Evolutionary conservation across 1,139 yeast genomes (phyloP).

Genomic region (Lodderomyces margitis): DNA sequence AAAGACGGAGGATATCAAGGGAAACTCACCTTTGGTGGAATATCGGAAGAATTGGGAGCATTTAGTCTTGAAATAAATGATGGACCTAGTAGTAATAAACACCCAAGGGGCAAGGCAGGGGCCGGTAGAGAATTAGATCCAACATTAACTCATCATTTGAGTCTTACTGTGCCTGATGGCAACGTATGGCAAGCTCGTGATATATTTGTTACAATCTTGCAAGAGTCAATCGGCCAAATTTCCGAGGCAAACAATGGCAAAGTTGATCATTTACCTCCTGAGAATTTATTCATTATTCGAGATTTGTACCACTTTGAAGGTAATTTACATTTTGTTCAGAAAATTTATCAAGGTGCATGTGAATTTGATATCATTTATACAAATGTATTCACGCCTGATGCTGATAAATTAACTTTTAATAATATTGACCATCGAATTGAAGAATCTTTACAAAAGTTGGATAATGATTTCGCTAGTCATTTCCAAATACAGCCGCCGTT

Average conservation of each 20-base stretch:
- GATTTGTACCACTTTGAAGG: slow-evolving; percentile 66
- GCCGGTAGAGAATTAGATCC: slow-evolving; percentile 46
- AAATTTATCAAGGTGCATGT: slow-evolving; percentile 69
- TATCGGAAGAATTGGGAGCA: slow-evolving; percentile 52
- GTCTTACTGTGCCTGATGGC: slow-evolving; percentile 70
- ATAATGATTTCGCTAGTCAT: slow-evolving; percentile 51
- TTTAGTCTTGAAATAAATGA: slow-evolving; percentile 53
- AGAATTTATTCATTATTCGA: slow-evolving; percentile 54
- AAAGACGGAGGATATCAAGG: slow-evolving; percentile 32
- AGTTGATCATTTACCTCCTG: slow-evolving; percentile 39
- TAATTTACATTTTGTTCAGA: slow-evolving; percentile 76
- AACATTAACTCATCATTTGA: slow-evolving; percentile 57
- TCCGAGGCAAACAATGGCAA: slow-evolving; percentile 31
- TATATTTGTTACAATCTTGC: slow-evolving; percentile 64
- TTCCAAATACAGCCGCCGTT: slow-evolving; percentile 62
- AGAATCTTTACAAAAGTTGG: slow-evolving; percentile 40
- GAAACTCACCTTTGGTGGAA: slow-evolving; percentile 48
- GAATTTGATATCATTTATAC: slow-evolving; percentile 72
- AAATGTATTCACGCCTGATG: slow-evolving; percentile 38
- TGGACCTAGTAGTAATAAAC: slow-evolving; percentile 44
- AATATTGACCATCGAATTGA: slow-evolving; percentile 42
- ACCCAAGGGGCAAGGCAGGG: slow-evolving; percentile 32
- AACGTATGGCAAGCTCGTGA: slow-evolving; percentile 81
- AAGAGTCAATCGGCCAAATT: slow-evolving; percentile 61
- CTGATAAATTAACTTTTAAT: slow-evolving; percentile 41